A percentile compares a stretch with the other conserved stretches of the same genome.
phyloP scores from a whole-genome alignment of 1,139 yeast species.

The Geotrichum siamense region DNA sequence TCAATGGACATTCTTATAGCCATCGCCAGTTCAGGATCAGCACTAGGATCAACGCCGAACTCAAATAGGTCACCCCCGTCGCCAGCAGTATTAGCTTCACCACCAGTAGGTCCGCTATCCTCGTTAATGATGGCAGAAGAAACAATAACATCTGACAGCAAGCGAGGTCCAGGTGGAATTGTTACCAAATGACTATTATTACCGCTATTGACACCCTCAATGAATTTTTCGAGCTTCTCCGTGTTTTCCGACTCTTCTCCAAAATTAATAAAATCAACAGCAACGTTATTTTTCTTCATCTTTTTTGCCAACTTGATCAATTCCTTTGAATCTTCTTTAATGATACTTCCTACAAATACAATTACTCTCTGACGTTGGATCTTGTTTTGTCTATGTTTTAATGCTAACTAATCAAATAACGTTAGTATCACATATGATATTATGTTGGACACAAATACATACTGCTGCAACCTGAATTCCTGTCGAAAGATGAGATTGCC shows the following conservation, averaged over 20 bases:
- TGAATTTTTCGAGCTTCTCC: conserved; percentile 71
- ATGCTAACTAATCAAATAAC: conserved; percentile 47
- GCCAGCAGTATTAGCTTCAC: conserved; percentile 41
- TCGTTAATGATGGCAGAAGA: conserved; percentile 63
- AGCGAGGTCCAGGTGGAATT: conserved; percentile 79
- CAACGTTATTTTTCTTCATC: conserved; percentile 87
- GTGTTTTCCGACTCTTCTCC: conserved; percentile 84
- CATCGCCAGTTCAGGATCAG: conserved; percentile 95
- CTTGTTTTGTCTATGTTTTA: conserved; percentile 92
- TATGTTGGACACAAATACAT: conserved; percentile 13
- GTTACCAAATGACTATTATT: conserved; percentile 81
- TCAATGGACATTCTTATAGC: conserved; percentile 82
- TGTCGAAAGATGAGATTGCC: conserved; percentile 62
- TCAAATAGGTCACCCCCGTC: conserved; percentile 47
- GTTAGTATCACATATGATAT: conserved; percentile 2
- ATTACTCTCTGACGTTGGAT: conserved; percentile 87
- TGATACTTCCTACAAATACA: conserved; percentile 85
- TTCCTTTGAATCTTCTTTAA: conserved; percentile 61
- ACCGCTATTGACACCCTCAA: conserved; percentile 64
- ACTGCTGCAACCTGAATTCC: conserved; percentile 92
- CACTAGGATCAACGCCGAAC: conserved; percentile 74
- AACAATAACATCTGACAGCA: conserved; percentile 66
- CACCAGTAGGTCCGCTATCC: conserved; percentile 41
- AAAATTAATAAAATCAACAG: conserved; percentile 83
- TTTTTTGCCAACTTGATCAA: conserved; percentile 82